These are phyloP conservation scores for Arabidopsis lyrata DNA, from an alignment of 441 rosid genomes.

Conservation along the genomic window DNA sequence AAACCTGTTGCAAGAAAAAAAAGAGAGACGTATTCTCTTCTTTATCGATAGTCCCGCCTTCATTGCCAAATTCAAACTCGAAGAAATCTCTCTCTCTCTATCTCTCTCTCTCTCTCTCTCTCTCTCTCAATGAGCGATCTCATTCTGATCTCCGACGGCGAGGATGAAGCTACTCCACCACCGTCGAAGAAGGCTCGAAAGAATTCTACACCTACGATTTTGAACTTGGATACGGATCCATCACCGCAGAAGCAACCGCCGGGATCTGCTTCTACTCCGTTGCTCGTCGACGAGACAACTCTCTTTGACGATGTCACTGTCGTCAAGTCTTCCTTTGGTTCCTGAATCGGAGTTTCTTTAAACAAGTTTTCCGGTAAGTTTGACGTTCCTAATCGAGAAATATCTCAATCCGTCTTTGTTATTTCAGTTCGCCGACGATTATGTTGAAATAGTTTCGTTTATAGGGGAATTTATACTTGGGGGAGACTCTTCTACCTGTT, in stretches of 20 bases:
- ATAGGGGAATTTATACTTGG: too few relatives aligned
- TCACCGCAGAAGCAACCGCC: constrained; percentile 53
- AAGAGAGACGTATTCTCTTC: too few relatives aligned
- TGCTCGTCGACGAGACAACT: constrained; percentile 67
- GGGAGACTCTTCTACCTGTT: not conserved
- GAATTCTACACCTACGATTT: constrained; percentile 42
- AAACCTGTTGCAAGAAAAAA: too few relatives aligned
- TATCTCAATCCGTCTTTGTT: not conserved
- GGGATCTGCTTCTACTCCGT: constrained; percentile 51
- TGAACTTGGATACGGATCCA: constrained; percentile 66
- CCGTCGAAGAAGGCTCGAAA: constrained; percentile 63
- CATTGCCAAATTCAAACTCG: not conserved
- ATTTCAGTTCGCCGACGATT: too few relatives aligned
- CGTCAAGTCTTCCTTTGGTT: constrained; percentile 48
- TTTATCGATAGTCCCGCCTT: constrained; percentile 28
- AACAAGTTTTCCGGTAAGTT: constrained; percentile 51
- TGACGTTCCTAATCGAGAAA: not conserved
- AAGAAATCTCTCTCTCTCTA: not conserved
- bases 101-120: not conserved
- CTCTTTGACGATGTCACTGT: constrained; percentile 52
- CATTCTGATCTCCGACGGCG: constrained; percentile 60
- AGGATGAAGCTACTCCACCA: constrained; percentile 49
- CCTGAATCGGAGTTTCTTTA: constrained; percentile 46
- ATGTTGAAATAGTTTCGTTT: too few relatives aligned
- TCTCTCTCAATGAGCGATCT: constrained; percentile 35